These are phyloP conservation scores for Podospora pseudopauciseta DNA, from an alignment of 495 filamentous ascomycete species.

Conservation along the genomic window DNA sequence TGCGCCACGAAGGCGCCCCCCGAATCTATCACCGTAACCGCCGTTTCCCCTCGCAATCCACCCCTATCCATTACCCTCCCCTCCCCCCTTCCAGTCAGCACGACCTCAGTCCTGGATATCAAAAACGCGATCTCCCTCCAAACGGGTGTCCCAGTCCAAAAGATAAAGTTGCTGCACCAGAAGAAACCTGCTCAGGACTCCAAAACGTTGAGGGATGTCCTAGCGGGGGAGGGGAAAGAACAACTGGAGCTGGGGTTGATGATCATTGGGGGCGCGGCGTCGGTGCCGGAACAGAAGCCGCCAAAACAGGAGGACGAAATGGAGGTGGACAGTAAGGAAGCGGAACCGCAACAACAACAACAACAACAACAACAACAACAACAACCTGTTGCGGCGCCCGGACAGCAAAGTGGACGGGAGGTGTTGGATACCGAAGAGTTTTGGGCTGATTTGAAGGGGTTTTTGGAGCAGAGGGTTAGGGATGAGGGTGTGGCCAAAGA, in stretches of 20 bases:
- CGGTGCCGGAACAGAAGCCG: background rate
- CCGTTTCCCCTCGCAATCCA: slow-evolving; percentile 75
- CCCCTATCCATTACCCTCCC: slow-evolving; percentile 58
- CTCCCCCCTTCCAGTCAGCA: slow-evolving; percentile 52
- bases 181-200: slow-evolving; percentile 76
- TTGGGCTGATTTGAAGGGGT: slow-evolving; percentile 83
- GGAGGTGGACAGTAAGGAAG: background rate
- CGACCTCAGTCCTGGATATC: slow-evolving; percentile 63
- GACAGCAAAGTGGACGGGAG: slow-evolving; percentile 15
- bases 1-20: background rate
- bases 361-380: slow-evolving; percentile 35
- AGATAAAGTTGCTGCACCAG: slow-evolving; percentile 77
- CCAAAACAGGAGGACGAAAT: background rate
- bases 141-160: slow-evolving; percentile 54
- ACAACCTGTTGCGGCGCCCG: slow-evolving; percentile 45
- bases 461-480: slow-evolving; percentile 70
- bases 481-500: slow-evolving; percentile 65
- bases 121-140: slow-evolving; percentile 57
- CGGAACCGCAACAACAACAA: slow-evolving; percentile 34
- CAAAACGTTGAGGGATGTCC: slow-evolving; percentile 59
- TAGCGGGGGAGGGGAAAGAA: slow-evolving; percentile 45
- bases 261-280: slow-evolving; percentile 67
- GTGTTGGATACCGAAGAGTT: slow-evolving; percentile 70
- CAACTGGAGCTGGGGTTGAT: slow-evolving; percentile 70
- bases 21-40: slow-evolving; percentile 46